phyloP scores from a whole-genome alignment of 2,329 filamentous ascomycete genomes.

The Oidium heveae region DNA sequence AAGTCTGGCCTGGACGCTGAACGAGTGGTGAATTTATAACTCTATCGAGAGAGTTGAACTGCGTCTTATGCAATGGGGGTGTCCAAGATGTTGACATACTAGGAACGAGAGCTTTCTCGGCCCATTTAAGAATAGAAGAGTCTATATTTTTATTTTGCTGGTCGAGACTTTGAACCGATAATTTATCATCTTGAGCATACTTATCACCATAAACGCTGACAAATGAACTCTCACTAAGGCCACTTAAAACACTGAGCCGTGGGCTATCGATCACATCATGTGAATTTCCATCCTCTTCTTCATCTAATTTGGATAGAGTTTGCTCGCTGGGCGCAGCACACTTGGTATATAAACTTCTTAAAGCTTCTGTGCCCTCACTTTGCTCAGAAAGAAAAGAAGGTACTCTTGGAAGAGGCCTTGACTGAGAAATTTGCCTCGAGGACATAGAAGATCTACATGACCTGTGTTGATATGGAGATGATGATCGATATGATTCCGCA shows the following conservation, averaged over 20 bases:
- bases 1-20: slow-evolving; percentile 23
- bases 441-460: neutral
- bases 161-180: slow-evolving; percentile 3
- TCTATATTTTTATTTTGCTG: slow-evolving; percentile 6
- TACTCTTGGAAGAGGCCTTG: slow-evolving; percentile 24
- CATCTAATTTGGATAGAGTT: slow-evolving; percentile 23
- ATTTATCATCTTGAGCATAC: slow-evolving; percentile 1
- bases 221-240: slow-evolving; percentile 43
- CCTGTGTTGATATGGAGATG: neutral
- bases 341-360: slow-evolving; percentile 28
- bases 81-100: slow-evolving; percentile 2
- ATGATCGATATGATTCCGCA: neutral
- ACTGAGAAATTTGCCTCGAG: neutral
- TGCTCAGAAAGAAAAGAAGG: slow-evolving; percentile 38
- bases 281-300: slow-evolving; percentile 17
- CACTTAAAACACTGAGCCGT: slow-evolving; percentile 35
- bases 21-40: slow-evolving; percentile 21
- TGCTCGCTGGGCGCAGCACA: slow-evolving; percentile 15
- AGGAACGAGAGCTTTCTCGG: slow-evolving; percentile 9
- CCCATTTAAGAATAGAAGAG: slow-evolving; percentile 13
- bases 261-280: slow-evolving; percentile 25
- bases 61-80: slow-evolving; percentile 6
- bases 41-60: slow-evolving; percentile 22
- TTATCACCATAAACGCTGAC: slow-evolving; percentile 34
- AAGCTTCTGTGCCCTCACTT: slow-evolving; percentile 31